These are phyloP conservation scores for Musa troglodytarum DNA, from an alignment of 176 grass and related monocot species.

Conservation along the genomic window DNA sequence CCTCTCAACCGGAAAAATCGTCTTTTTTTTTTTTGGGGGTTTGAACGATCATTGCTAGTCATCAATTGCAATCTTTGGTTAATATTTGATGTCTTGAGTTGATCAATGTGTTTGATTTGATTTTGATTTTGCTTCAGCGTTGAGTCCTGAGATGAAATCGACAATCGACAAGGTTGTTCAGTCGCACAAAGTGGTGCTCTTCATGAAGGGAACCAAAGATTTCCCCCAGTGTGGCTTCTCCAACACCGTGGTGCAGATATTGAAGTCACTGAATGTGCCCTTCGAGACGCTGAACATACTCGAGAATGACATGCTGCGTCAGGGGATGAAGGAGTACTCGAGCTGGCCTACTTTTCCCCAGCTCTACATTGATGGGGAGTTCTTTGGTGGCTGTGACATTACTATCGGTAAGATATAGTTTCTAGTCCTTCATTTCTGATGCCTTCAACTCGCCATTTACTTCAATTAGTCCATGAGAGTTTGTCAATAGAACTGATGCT, in stretches of 20 bases:
- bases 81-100: not conserved
- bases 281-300: conserved; percentile 93
- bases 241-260: conserved; percentile 88
- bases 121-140: conserved; percentile 3
- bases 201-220: conserved; percentile 98
- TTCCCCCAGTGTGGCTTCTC: conserved; percentile 99
- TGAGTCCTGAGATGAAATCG: conserved; percentile 48
- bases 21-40: too few species aligned
- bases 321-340: conserved; percentile 95
- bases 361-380: conserved; percentile 58
- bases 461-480: too few species aligned
- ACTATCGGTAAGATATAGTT: too few species aligned
- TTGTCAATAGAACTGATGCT: too few species aligned
- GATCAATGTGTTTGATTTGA: not conserved
- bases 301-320: conserved; percentile 69
- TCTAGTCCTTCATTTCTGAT: too few species aligned
- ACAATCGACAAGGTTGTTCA: conserved; percentile 80
- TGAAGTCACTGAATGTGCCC: conserved; percentile 71
- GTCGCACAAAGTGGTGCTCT: conserved; percentile 73
- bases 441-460: too few species aligned
- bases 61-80: not conserved
- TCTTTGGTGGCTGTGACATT: too few species aligned
- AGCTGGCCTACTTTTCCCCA: conserved; percentile 97
- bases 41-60: too few species aligned
- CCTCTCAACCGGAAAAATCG: too few species aligned